Conservation (phyloP, 768 basidiomycete genomes). For the Suillus placidus region DNA sequence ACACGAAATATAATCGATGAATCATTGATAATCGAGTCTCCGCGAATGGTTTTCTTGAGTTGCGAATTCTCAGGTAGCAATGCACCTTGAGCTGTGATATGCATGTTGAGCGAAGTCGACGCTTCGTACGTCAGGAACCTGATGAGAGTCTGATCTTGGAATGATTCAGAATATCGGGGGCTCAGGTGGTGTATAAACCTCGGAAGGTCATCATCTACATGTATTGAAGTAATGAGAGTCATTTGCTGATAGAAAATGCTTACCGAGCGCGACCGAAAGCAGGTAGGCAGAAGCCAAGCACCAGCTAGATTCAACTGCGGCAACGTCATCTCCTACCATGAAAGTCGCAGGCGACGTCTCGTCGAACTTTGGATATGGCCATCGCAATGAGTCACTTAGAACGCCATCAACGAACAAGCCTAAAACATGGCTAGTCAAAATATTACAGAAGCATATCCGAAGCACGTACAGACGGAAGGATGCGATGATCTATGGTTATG, state of each 20-base stretch:
- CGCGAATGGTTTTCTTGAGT: conserved; percentile 43
- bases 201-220: conserved; percentile 66
- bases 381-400: conserved; percentile 62
- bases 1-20: conserved; percentile 45
- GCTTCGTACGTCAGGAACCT: conserved; percentile 86
- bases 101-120: conserved; percentile 81
- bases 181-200: conserved; percentile 81
- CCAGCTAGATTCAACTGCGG: conserved; percentile 49
- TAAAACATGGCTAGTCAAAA: conserved; percentile 29
- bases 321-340: conserved; percentile 56
- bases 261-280: conserved; percentile 61
- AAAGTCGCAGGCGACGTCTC: conserved; percentile 46
- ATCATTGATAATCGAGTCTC: conserved; percentile 44
- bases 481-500: conserved; percentile 57
- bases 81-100: conserved; percentile 55
- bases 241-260: conserved; percentile 7
- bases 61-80: conserved; percentile 39
- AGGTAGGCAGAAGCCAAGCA: conserved; percentile 69
- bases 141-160: conserved; percentile 70
- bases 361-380: conserved; percentile 59
- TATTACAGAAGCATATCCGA: background rate
- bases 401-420: conserved; percentile 78
- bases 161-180: conserved; percentile 74
- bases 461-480: conserved; percentile 60
- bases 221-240: conserved; percentile 18